Evolutionary conservation across 2,329 filamentous ascomycete species (phyloP).

Genomic region (Colletotrichum noveboracense): DNA sequence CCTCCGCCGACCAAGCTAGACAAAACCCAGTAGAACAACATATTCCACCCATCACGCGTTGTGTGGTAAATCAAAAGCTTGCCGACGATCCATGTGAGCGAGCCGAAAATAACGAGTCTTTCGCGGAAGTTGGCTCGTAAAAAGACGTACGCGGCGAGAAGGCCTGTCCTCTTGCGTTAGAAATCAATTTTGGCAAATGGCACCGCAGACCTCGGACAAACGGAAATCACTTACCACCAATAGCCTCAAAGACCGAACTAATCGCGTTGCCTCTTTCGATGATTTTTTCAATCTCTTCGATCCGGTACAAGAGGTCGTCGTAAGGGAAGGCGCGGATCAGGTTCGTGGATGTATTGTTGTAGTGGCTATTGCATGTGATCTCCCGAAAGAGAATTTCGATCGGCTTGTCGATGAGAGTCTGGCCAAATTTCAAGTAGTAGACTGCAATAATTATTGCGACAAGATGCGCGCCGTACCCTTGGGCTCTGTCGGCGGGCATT

Average conservation of each 20-base stretch:
- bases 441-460: accelerated
- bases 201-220: background rate
- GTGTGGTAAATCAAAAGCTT: background rate
- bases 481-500: background rate
- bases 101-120: background rate
- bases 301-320: background rate
- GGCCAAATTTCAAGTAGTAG: background rate
- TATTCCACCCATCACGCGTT: background rate
- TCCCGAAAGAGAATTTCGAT: background rate
- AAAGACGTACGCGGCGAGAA: background rate
- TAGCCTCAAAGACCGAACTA: background rate
- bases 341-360: accelerated
- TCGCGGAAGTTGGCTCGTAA: background rate
- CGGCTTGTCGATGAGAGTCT: background rate
- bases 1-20: background rate
- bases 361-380: accelerated
- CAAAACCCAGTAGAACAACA: background rate
- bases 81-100: background rate
- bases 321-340: background rate
- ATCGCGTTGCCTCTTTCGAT: background rate
- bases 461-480: background rate
- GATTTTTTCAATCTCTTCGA: background rate
- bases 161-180: background rate
- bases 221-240: background rate
- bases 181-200: background rate